phyloP scores from a whole-genome alignment of 2,329 filamentous ascomycete genomes.

The Uncinocarpus reesii region DNA sequence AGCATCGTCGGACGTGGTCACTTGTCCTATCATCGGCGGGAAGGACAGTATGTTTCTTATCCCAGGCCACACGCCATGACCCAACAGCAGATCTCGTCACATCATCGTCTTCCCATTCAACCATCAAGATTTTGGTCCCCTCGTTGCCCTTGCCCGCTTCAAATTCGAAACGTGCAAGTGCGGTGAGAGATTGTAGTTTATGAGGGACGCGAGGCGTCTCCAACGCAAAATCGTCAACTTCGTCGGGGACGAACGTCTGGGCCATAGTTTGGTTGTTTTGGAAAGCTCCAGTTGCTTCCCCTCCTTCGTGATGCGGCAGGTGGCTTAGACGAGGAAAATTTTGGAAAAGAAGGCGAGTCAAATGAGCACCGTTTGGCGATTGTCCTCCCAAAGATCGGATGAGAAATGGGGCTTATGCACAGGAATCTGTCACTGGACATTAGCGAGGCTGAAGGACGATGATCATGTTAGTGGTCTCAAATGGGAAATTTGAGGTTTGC shows the following conservation, averaged over 20 bases:
- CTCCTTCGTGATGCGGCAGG: not conserved
- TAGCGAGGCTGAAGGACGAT: not conserved
- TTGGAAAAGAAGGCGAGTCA: not conserved
- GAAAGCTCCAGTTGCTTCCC: not conserved
- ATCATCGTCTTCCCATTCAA: slow-evolving; percentile 69
- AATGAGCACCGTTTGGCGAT: not conserved
- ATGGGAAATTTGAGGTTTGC: slow-evolving; percentile 7
- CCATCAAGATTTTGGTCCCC: slow-evolving; percentile 85
- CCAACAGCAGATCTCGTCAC: slow-evolving; percentile 39
- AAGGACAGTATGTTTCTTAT: slow-evolving; percentile 64
- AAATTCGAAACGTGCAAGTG: slow-evolving; percentile 80
- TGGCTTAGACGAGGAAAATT: not conserved
- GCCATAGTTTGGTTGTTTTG: slow-evolving; percentile 14
- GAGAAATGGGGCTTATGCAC: not conserved
- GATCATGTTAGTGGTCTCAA: not conserved
- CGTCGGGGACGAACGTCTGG: slow-evolving; percentile 13
- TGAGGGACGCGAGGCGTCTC: slow-evolving; percentile 25
- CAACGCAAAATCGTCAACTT: slow-evolving; percentile 17
- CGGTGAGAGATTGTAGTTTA: slow-evolving; percentile 39
- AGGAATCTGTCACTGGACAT: not conserved
- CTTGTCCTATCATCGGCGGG: slow-evolving; percentile 51
- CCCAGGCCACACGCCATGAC: slow-evolving; percentile 73
- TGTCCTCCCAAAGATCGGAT: not conserved
- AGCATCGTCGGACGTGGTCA: slow-evolving; percentile 53
- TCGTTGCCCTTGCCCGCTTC: slow-evolving; percentile 65